Evolutionary conservation across 1,139 yeast genomes (phyloP).

Genomic region (Kazachstania sp.): DNA sequence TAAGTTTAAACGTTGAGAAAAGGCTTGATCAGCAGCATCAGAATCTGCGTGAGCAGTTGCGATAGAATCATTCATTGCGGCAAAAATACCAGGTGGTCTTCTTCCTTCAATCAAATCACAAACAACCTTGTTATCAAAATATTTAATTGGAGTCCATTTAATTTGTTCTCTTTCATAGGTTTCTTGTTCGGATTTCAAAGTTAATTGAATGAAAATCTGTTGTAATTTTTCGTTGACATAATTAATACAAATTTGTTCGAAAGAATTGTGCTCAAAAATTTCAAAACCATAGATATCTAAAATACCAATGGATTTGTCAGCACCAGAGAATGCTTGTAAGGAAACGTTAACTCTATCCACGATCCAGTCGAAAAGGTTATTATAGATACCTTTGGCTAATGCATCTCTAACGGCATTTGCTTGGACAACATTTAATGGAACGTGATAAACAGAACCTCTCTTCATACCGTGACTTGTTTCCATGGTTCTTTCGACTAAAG

Average conservation of each 20-base stretch:
- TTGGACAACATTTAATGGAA: slow-evolving; percentile 84
- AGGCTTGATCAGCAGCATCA: slow-evolving; percentile 92
- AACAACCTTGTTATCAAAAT: slow-evolving; percentile 91
- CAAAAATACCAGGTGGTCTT: slow-evolving; percentile 95
- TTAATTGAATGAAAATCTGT: slow-evolving; percentile 91
- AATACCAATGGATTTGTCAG: slow-evolving; percentile 77
- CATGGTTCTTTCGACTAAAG: slow-evolving; percentile 72
- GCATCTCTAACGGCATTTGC: slow-evolving; percentile 95
- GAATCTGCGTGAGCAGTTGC: slow-evolving; percentile 99
- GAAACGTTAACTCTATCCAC: slow-evolving; percentile 88
- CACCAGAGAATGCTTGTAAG: slow-evolving; percentile 41
- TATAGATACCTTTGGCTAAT: slow-evolving; percentile 88
- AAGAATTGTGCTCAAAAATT: slow-evolving; percentile 91
- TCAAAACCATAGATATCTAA: slow-evolving; percentile 98
- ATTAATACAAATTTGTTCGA: slow-evolving; percentile 94
- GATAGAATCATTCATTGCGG: slow-evolving; percentile 92
- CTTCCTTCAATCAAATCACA: slow-evolving; percentile 93
- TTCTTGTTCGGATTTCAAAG: slow-evolving; percentile 94
- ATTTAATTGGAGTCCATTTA: slow-evolving; percentile 95
- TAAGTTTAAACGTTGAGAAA: slow-evolving; percentile 84
- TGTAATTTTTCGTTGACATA: slow-evolving; percentile 95
- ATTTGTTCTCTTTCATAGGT: slow-evolving; percentile 93
- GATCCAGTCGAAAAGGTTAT: slow-evolving; percentile 92
- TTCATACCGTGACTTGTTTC: slow-evolving; percentile 85
- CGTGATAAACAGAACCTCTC: slow-evolving; percentile 90